Evolutionary conservation across 2,329 filamentous ascomycete genomes (phyloP).

Genomic region (Exutisphaerella laricina): DNA sequence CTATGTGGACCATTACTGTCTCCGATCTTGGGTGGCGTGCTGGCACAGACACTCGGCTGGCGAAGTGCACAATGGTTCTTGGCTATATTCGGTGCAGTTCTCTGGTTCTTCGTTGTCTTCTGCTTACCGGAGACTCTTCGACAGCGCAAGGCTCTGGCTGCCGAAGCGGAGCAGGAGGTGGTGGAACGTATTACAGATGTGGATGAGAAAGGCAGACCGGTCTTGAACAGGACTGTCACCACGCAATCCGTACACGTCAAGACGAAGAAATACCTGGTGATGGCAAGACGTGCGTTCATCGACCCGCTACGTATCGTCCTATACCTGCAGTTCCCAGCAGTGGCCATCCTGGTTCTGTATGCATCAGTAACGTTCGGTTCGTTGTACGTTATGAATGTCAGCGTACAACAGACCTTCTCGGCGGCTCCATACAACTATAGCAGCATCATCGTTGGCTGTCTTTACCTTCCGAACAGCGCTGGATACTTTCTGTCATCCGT

Average conservation of each 20-base stretch:
- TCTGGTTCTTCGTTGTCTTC: constrained; percentile 54
- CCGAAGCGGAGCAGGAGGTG: constrained; percentile 21
- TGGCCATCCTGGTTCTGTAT: constrained; percentile 67
- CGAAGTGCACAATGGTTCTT: constrained; percentile 73
- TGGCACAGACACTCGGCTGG: constrained; percentile 68
- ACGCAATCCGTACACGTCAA: constrained; percentile 54
- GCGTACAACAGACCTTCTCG: constrained; percentile 65
- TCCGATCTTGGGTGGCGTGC: constrained; percentile 68
- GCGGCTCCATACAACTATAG: constrained; percentile 61
- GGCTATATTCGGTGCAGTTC: constrained; percentile 59
- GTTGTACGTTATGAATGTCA: constrained; percentile 73
- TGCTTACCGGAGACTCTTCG: constrained; percentile 60
- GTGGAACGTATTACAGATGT: constrained; percentile 19
- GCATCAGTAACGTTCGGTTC: constrained; percentile 69
- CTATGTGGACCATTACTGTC: constrained; percentile 67
- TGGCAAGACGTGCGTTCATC: constrained; percentile 58
- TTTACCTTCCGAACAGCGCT: constrained; percentile 70
- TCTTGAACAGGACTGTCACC: constrained; percentile 51
- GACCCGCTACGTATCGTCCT: constrained; percentile 67
- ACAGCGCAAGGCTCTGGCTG: constrained; percentile 27
- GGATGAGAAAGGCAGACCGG: constrained; percentile 25
- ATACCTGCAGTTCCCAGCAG: constrained; percentile 68
- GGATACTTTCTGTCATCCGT: constrained; percentile 67
- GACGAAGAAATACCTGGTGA: constrained; percentile 49
- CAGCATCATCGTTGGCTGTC: constrained; percentile 63